Conservation (phyloP, 1,284 basidiomycete genomes). For the Ceratobasidium sp. region DNA sequence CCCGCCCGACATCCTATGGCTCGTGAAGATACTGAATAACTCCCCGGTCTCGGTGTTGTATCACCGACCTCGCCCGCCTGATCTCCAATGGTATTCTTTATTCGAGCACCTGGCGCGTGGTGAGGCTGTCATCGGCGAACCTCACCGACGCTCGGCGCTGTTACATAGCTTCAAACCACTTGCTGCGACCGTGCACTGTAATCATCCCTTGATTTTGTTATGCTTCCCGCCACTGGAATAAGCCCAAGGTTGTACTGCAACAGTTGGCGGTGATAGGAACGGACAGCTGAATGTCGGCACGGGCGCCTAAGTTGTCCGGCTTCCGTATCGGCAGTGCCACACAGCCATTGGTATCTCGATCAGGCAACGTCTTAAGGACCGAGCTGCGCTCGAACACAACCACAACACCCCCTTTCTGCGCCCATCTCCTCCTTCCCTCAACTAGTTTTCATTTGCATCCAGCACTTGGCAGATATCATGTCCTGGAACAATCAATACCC, state of each 20-base stretch:
- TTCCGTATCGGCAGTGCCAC: constrained; percentile 4
- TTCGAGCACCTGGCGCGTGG: not conserved
- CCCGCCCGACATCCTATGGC: no score
- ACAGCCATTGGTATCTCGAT: constrained; percentile 10
- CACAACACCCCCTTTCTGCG: not conserved
- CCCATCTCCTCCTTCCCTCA: not conserved
- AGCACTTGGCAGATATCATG: no score
- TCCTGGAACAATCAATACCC: constrained; percentile 35
- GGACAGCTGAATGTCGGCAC: no score
- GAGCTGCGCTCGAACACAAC: not conserved
- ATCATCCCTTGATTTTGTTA: not conserved
- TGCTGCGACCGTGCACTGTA: not conserved
- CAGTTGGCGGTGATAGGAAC: not conserved
- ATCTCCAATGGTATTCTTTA: not conserved
- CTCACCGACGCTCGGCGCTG: no score
- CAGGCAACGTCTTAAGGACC: constrained; percentile 8
- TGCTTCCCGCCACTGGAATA: not conserved
- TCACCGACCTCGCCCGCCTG: not conserved
- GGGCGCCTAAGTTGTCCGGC: constrained; percentile 1
- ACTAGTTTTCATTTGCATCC: not conserved
- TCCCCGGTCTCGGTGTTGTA: not conserved
- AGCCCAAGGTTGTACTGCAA: not conserved
- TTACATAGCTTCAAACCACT: not conserved
- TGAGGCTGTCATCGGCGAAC: not conserved
- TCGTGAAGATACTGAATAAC: not conserved